phyloP scores from a whole-genome alignment of 1,284 basidiomycete genomes.

The Pascua guehoae region DNA sequence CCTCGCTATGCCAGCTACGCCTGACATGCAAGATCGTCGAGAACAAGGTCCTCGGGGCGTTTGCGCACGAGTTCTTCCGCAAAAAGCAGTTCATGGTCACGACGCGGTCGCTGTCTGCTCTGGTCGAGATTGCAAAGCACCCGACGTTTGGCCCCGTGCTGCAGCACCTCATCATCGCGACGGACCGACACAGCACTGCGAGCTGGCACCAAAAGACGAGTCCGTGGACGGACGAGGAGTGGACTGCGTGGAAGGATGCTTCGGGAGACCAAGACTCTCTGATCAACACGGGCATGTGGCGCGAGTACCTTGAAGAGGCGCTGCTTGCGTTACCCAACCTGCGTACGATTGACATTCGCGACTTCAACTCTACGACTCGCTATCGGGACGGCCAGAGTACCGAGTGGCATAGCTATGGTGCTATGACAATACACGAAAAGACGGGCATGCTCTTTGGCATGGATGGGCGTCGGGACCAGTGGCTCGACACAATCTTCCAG shows the following conservation, averaged over 20 bases:
- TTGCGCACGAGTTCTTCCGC: constrained; percentile 13
- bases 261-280: constrained; percentile 6
- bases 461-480: neutral
- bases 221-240: neutral
- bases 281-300: neutral
- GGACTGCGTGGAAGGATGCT: too few species aligned
- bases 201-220: neutral
- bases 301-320: constrained; percentile 1
- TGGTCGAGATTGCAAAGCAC: constrained; percentile 9
- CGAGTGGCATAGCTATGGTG: constrained; percentile 5
- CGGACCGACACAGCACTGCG: neutral
- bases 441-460: neutral
- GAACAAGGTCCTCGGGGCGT: constrained; percentile 4
- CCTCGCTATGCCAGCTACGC: constrained; percentile 7
- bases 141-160: constrained; percentile 3
- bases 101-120: constrained; percentile 3
- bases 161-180: constrained; percentile 9
- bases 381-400: constrained; percentile 9
- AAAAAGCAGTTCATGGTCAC: constrained; percentile 26
- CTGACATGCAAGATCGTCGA: constrained; percentile 12
- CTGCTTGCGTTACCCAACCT: constrained; percentile 5
- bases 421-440: neutral
- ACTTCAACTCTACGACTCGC: constrained; percentile 36
- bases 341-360: constrained; percentile 54
- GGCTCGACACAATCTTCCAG: constrained; percentile 2